Conservation (phyloP, 2,329 filamentous ascomycete species). For the Trichoderma lentiforme region DNA sequence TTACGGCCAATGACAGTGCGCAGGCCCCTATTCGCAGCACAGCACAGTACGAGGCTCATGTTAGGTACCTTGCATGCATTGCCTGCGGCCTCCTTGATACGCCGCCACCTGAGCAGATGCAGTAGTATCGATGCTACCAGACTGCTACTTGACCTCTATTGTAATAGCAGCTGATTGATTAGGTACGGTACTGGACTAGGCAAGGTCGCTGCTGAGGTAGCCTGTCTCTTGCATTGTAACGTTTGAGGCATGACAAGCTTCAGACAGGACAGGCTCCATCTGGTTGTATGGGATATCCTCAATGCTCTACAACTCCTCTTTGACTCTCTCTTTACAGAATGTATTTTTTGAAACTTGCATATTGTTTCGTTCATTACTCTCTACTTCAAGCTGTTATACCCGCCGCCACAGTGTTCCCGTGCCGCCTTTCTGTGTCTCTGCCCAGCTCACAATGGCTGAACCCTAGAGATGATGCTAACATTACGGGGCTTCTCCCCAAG, state of each 20-base stretch:
- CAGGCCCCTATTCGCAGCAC: constrained; percentile 9
- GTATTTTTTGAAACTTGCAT: background rate
- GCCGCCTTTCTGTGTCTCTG: background rate
- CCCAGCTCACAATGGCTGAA: background rate
- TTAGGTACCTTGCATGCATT: background rate
- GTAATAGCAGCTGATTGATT: too few relatives aligned
- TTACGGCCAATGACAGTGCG: background rate
- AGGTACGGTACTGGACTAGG: background rate
- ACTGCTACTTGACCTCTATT: background rate
- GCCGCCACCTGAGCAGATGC: background rate
- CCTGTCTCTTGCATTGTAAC: background rate
- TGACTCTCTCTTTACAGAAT: background rate
- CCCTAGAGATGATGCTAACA: background rate
- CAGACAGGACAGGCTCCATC: background rate
- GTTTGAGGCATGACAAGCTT: background rate
- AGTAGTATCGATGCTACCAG: background rate
- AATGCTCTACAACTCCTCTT: background rate
- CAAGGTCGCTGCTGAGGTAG: background rate
- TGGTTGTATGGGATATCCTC: background rate
- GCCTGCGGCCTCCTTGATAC: background rate
- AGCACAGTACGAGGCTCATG: background rate
- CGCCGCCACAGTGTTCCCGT: background rate
- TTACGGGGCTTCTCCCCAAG: background rate
- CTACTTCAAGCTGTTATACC: background rate
- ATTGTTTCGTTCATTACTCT: background rate